A percentile compares a stretch with the other conserved stretches of the same genome.
phyloP scores from a whole-genome alignment of 2,329 filamentous ascomycete genomes.

The Fusarium torreyae region DNA sequence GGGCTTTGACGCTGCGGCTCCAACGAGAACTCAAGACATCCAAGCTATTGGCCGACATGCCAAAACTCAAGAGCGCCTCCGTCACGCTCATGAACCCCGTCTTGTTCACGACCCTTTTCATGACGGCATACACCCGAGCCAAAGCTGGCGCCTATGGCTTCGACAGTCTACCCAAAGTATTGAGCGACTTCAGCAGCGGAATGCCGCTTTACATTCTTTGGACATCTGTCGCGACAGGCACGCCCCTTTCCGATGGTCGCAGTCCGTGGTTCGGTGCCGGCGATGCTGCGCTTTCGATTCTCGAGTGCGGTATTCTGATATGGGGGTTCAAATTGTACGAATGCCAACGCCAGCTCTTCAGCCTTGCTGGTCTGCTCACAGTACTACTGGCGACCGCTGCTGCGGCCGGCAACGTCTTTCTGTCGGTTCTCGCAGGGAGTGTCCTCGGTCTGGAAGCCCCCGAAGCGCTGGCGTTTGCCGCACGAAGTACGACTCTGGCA shows the following conservation, averaged over 20 bases:
- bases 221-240: conserved; percentile 43
- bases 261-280: conserved; percentile 61
- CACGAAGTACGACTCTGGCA: conserved; percentile 66
- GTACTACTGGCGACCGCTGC: conserved; percentile 55
- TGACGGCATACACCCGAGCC: conserved; percentile 61
- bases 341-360: conserved; percentile 63
- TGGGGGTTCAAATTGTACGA: conserved; percentile 70
- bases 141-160: conserved; percentile 54
- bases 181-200: conserved; percentile 54
- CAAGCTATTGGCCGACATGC: not conserved
- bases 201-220: conserved; percentile 56
- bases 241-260: conserved; percentile 30
- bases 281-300: conserved; percentile 63
- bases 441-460: conserved; percentile 55
- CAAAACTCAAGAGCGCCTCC: conserved; percentile 51
- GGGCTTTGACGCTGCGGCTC: conserved; percentile 60
- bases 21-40: conserved; percentile 57
- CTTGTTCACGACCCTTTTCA: conserved; percentile 61
- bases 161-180: conserved; percentile 51
- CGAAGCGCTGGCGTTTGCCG: conserved; percentile 63
- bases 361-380: conserved; percentile 58
- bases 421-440: conserved; percentile 57
- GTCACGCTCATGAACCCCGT: conserved; percentile 64
- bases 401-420: conserved; percentile 60
- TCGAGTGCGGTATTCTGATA: conserved; percentile 66